Percentiles rank a stretch among this genome's conserved stretches.
phyloP scores from a whole-genome alignment of 1,139 yeast species.

The Magnusiomyces ingens region DNA sequence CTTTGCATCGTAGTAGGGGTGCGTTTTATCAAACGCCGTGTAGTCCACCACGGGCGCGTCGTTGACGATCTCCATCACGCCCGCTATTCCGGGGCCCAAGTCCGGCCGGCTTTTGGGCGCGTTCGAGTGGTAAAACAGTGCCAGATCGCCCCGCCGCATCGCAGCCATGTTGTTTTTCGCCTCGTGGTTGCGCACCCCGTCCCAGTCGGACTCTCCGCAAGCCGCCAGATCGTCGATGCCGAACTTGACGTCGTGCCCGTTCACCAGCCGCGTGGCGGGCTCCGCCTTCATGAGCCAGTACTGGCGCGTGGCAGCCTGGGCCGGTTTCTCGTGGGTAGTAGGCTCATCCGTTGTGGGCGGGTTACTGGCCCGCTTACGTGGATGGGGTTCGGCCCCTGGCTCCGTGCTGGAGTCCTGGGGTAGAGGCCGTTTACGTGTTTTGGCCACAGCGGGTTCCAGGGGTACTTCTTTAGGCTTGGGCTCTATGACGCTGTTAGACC shows the following conservation, averaged over 20 bases:
- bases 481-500: no score
- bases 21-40: constrained; percentile 36
- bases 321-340: no score
- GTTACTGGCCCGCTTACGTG: no score
- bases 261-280: constrained; percentile 43
- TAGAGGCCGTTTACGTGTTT: no score
- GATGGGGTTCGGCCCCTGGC: no score
- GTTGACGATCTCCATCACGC: constrained; percentile 36
- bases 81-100: constrained; percentile 49
- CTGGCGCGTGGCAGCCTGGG: no score
- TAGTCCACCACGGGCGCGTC: constrained; percentile 39
- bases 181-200: constrained; percentile 51
- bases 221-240: constrained; percentile 38
- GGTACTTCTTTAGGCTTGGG: no score
- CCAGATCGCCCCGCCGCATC: constrained; percentile 42
- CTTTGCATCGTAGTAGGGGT: constrained; percentile 44
- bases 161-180: constrained; percentile 44
- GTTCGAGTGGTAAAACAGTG: constrained; percentile 49
- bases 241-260: constrained; percentile 44
- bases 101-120: constrained; percentile 29
- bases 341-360: no score
- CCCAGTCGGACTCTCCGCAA: constrained; percentile 40
- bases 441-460: no score
- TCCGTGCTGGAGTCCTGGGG: no score
- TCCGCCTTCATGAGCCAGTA: constrained; percentile 52